Conservation (phyloP, 2,329 filamentous ascomycete species). For the Diaporthe humulicola region DNA sequence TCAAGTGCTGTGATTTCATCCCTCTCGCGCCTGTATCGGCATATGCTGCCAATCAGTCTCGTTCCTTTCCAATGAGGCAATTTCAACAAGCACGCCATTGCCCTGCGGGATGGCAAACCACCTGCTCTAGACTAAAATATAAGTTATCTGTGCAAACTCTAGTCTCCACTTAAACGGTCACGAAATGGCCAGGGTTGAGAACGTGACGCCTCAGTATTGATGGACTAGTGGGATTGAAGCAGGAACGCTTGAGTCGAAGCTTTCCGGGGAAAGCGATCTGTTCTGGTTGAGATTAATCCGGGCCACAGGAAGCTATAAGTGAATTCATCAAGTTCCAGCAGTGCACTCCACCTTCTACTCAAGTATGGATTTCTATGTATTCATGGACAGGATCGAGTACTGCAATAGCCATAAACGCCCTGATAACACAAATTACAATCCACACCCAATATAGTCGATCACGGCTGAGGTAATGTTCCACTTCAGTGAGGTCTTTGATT, state of each 20-base stretch:
- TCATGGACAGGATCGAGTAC: neutral
- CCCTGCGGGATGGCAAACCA: neutral
- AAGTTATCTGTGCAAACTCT: neutral
- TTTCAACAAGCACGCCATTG: slow-evolving; percentile 32
- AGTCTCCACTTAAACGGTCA: slow-evolving; percentile 11
- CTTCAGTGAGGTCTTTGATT: neutral
- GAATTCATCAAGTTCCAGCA: neutral
- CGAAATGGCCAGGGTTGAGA: slow-evolving; percentile 14
- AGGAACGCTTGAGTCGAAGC: neutral
- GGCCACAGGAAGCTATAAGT: neutral
- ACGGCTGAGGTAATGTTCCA: too few relatives aligned
- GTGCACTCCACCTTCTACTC: neutral
- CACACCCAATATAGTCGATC: too few relatives aligned
- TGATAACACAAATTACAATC: neutral
- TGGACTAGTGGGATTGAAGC: neutral
- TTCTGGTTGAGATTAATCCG: neutral
- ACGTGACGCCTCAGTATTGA: slow-evolving; percentile 1
- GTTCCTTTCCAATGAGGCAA: neutral
- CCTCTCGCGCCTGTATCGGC: neutral
- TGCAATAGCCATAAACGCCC: neutral
- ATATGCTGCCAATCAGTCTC: neutral
- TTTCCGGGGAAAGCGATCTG: neutral
- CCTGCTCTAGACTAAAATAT: neutral
- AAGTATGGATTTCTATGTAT: neutral
- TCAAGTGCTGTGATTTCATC: neutral